Evolutionary conservation across 306 rosid genomes (phyloP).

Genomic region (apple (Malus domestica)): ASM211411v1 NC_041793.1:38231501-38232000

Average conservation of each 20-base stretch:
- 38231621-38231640: slow-evolving; percentile 33
- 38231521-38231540: slow-evolving; percentile 88
- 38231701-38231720: slow-evolving; percentile 26
- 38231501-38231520: slow-evolving; percentile 72
- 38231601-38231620: slow-evolving; percentile 49
- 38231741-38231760: slow-evolving; percentile 37
- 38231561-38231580: slow-evolving; percentile 68
- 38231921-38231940: slow-evolving; percentile 82
- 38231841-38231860: slow-evolving; percentile 84
- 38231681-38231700: slow-evolving; percentile 49
- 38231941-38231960: slow-evolving; percentile 88
- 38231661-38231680: slow-evolving; percentile 63
- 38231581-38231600: slow-evolving; percentile 79
- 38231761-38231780: slow-evolving; percentile 64
- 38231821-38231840: slow-evolving; percentile 62
- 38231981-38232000: slow-evolving; percentile 96
- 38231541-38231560: slow-evolving; percentile 94
- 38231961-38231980: slow-evolving; percentile 91
- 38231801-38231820: slow-evolving; percentile 95
- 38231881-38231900: slow-evolving; percentile 92
- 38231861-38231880: slow-evolving; percentile 79
- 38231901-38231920: slow-evolving; percentile 90
- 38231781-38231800: slow-evolving; percentile 87
- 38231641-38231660: slow-evolving; percentile 42
- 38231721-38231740: slow-evolving; percentile 27